phyloP scores from a whole-genome alignment of 495 filamentous ascomycete species.

The Penicillium verhagenii region DNA sequence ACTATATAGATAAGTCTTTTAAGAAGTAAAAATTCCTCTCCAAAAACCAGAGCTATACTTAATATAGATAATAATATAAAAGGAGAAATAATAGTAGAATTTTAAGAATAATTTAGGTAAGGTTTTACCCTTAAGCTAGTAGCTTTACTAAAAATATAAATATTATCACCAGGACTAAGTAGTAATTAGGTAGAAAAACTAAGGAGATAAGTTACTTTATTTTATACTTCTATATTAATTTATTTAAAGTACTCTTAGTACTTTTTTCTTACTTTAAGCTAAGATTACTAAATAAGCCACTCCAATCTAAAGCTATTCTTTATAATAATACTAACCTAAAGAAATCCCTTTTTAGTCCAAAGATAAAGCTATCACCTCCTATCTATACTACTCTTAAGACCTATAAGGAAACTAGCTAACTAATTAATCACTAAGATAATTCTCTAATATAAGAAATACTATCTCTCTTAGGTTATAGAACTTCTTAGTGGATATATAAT shows the following conservation, averaged over 20 bases:
- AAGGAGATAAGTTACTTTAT: not conserved
- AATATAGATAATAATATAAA: not conserved
- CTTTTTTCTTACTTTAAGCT: not conserved
- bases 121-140: conserved; percentile 28
- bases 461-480: too few relatives aligned
- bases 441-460: too few relatives aligned
- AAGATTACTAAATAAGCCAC: not conserved
- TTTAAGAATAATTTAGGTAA: conserved; percentile 32
- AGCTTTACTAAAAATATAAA: not conserved
- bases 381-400: too few relatives aligned
- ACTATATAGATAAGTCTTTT: conserved; percentile 17
- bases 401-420: too few relatives aligned
- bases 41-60: conserved; percentile 11
- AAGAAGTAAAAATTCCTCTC: conserved; percentile 9
- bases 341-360: too few relatives aligned
- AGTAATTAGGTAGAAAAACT: not conserved
- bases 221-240: not conserved
- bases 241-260: not conserved
- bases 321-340: too few relatives aligned
- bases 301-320: too few relatives aligned
- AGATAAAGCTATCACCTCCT: too few relatives aligned
- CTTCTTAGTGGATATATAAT: too few relatives aligned
- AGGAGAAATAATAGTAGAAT: conserved; percentile 23
- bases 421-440: too few relatives aligned
- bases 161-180: not conserved